These are phyloP conservation scores for Tolypocladium sp. DNA, from an alignment of 2,329 filamentous ascomycete genomes.

Conservation along the genomic window DNA sequence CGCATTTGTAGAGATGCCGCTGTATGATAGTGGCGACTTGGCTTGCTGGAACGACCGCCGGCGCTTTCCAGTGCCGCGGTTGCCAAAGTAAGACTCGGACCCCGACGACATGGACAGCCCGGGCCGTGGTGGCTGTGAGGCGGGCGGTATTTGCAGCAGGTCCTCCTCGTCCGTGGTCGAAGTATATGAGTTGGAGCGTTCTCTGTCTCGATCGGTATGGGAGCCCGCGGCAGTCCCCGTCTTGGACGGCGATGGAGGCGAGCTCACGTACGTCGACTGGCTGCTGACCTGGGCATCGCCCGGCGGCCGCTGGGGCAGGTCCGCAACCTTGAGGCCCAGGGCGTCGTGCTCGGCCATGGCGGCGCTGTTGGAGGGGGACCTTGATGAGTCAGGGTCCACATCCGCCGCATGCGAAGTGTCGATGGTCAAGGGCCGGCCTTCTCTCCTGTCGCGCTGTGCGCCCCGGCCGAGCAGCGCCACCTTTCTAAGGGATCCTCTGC, in stretches of 20 bases:
- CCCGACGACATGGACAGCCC: conserved; percentile 41
- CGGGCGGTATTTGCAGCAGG: conserved; percentile 52
- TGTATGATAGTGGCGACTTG: conserved; percentile 52
- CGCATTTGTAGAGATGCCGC: conserved; percentile 39
- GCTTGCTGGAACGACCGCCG: conserved; percentile 41
- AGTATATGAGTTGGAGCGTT: conserved; percentile 33
- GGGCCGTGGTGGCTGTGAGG: conserved; percentile 32
- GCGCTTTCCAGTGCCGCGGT: conserved; percentile 30
- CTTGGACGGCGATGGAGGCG: conserved; percentile 10
- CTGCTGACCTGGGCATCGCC: conserved; percentile 33
- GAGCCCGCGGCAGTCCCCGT: background rate
- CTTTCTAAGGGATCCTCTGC: conserved; percentile 80
- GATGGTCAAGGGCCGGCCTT: conserved; percentile 35
- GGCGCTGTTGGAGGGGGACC: conserved; percentile 9
- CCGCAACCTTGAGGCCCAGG: conserved; percentile 38
- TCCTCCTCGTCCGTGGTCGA: conserved; percentile 78
- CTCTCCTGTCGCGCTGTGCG: conserved; percentile 50
- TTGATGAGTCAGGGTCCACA: conserved; percentile 9
- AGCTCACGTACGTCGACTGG: conserved; percentile 15
- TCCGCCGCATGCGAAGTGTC: conserved; percentile 25
- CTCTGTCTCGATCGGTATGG: conserved; percentile 10
- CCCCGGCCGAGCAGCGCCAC: conserved; percentile 74
- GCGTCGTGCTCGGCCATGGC: conserved; percentile 18
- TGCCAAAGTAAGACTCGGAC: conserved; percentile 54
- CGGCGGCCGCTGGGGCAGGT: conserved; percentile 35